Percentiles rank a stretch among this genome's conserved stretches.
Conservation (phyloP, 2,329 filamentous ascomycete genomes). For the Botrytis fabae region DNA sequence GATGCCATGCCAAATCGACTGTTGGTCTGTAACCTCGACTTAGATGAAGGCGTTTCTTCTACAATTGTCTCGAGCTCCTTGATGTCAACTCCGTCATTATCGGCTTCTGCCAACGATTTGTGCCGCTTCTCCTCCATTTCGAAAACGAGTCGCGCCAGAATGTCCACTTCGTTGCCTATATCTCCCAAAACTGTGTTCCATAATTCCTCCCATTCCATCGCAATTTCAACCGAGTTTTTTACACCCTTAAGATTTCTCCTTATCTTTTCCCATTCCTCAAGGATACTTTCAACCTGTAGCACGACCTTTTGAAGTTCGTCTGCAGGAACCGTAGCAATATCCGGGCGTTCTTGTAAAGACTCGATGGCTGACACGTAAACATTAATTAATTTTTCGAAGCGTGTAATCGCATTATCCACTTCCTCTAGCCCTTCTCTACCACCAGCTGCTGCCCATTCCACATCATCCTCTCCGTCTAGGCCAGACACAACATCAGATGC, state of each 20-base stretch:
- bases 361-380: constrained; percentile 96
- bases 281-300: constrained; percentile 83
- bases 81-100: constrained; percentile 71
- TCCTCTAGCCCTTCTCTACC: constrained; percentile 78
- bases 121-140: constrained; percentile 98
- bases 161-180: constrained; percentile 85
- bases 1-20: constrained; percentile 70
- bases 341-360: constrained; percentile 74
- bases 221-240: constrained; percentile 89
- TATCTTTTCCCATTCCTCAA: constrained; percentile 82
- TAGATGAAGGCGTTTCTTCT: constrained; percentile 71
- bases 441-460: constrained; percentile 92
- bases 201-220: constrained; percentile 98
- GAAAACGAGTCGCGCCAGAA: constrained; percentile 78
- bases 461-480: constrained; percentile 92
- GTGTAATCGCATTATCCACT: constrained; percentile 71
- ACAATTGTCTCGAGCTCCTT: constrained; percentile 91
- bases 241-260: constrained; percentile 74
- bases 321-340: constrained; percentile 70
- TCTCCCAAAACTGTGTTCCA: constrained; percentile 94
- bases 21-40: constrained; percentile 54
- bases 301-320: constrained; percentile 75
- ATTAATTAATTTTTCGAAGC: constrained; percentile 86
- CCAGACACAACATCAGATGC: constrained; percentile 86
- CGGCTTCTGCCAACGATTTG: constrained; percentile 63